These are phyloP conservation scores for Eremothecium gossypii DNA, from an alignment of 1,139 yeast species.

Conservation along the genomic window DNA sequence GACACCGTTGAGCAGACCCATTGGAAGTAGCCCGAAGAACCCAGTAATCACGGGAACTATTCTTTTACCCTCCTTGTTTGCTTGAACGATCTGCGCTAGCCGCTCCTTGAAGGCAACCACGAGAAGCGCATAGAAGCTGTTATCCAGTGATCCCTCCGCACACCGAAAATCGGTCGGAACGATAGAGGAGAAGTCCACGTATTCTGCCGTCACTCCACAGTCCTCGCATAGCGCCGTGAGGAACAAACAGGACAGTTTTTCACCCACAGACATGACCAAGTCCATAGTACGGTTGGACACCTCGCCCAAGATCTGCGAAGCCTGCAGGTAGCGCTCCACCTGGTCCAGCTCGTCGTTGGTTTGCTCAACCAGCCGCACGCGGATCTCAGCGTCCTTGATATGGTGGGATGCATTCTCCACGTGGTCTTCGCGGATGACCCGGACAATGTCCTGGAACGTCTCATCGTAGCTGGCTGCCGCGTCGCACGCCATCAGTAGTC, in stretches of 20 bases:
- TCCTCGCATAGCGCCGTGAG: slow-evolving; percentile 81
- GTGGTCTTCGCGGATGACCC: slow-evolving; percentile 69
- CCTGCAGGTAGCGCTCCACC: slow-evolving; percentile 64
- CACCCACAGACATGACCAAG: slow-evolving; percentile 87
- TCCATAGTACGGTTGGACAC: slow-evolving; percentile 83
- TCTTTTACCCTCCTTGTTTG: slow-evolving; percentile 34
- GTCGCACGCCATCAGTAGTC: slow-evolving; percentile 74
- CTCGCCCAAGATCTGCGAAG: slow-evolving; percentile 88
- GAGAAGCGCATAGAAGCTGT: slow-evolving; percentile 55
- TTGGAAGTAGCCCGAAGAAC: slow-evolving; percentile 89
- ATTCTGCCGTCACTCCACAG: slow-evolving; percentile 64
- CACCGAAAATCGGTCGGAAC: slow-evolving; percentile 52
- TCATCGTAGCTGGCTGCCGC: slow-evolving; percentile 43
- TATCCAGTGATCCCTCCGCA: slow-evolving; percentile 48
- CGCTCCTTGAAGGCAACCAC: slow-evolving; percentile 51
- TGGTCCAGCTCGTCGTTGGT: slow-evolving; percentile 58
- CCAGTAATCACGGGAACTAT: slow-evolving; percentile 88
- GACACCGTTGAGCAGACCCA: slow-evolving; percentile 83
- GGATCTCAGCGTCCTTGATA: slow-evolving; percentile 40
- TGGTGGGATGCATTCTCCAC: slow-evolving; percentile 54
- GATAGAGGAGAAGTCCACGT: slow-evolving; percentile 69
- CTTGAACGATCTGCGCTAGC: slow-evolving; percentile 31
- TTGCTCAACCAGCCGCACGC: slow-evolving; percentile 41
- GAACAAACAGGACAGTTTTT: slow-evolving; percentile 79
- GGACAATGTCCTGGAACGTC: slow-evolving; percentile 45